phyloP scores from a whole-genome alignment of 2,329 filamentous ascomycete species.

The Verticillium zaregamsianum region DNA sequence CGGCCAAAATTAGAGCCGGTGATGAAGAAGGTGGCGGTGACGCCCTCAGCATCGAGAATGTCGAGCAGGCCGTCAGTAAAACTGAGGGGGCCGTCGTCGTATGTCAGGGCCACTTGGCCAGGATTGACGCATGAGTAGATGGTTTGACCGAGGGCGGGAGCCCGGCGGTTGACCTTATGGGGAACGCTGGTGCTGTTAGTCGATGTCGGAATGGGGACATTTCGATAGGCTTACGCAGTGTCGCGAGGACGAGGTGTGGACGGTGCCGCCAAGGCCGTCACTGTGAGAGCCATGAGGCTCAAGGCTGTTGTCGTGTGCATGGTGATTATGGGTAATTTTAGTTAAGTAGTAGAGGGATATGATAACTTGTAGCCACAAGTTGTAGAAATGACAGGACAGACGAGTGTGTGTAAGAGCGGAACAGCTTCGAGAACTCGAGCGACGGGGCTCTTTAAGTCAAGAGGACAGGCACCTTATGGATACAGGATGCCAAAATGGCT shows the following conservation, averaged over 20 bases:
- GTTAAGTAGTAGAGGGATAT: neutral
- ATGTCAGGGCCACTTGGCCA: constrained; percentile 38
- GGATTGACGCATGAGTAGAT: constrained; percentile 23
- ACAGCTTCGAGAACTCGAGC: too few relatives aligned
- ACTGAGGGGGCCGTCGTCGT: constrained; percentile 40
- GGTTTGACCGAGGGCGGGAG: constrained; percentile 3
- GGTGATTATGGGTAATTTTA: neutral
- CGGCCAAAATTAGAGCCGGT: constrained; percentile 36
- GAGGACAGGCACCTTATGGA: neutral
- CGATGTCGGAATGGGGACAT: neutral
- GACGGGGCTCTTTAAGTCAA: too few relatives aligned
- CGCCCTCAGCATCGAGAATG: constrained; percentile 22
- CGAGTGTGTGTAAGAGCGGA: too few relatives aligned
- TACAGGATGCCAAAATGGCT: neutral
- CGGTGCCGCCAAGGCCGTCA: neutral
- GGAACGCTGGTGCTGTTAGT: neutral
- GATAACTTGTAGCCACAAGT: too few relatives aligned
- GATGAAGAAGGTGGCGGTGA: constrained; percentile 38
- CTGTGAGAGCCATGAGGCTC: neutral
- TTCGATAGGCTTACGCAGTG: neutral
- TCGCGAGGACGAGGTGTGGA: neutral
- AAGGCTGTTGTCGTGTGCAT: neutral
- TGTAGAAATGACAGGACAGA: too few relatives aligned
- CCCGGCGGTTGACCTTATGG: neutral
- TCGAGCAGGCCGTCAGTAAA: constrained; percentile 39